Evolutionary conservation across 148 eudicot species (phyloP), one percentile per base, ranked within the genome.

Genomic region (Nyssa sinensis): DNA sequence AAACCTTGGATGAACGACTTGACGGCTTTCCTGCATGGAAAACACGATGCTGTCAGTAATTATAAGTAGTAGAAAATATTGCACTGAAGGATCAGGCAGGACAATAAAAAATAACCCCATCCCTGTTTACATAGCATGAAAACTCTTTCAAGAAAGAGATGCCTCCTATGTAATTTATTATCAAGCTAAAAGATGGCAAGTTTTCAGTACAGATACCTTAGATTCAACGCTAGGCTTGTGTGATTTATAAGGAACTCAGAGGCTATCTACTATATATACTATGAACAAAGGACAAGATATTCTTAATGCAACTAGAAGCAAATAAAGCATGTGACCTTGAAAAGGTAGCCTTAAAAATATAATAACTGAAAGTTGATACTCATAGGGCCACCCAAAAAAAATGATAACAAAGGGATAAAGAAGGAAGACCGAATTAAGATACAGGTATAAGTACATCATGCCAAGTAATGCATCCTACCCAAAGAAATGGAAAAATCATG

Each of bases 1-100:
- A 90, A 80, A 57, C 94, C 94, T 79, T 88, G 91, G 71, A 90
- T 86, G 29, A 90, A 73, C 69, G 94, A 79, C 71, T 89, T 89
- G 49, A 89, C 69, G 44, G 77, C 65, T 75, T 80, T 79, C 81
- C 90, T 84, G 85, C 79, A 82, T 51, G 37, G 60, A 24, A 21
- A 35, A 64, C 28, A 66, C 23, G 62, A 69, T 23, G 4, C 4
- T 47, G 64, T 64, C 49, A 76, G 25, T 59, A 32, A 64, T 19
- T 41, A 27, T 57, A 12, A 32, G 51, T 29, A 19, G 57, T 5
- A 47, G 63, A 8, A 62, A 64, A 31, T 47, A 17, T 49, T 55
- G 28, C 6, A 72, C n/a, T 11, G 19, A 5, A 69, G 31, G 29
- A 35, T 59, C 7, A 51, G 64, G 33, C 41, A 30, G 51, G 34